Conservation (phyloP, 2,329 filamentous ascomycete genomes). For the Endoconidiophora laricicola region DNA sequence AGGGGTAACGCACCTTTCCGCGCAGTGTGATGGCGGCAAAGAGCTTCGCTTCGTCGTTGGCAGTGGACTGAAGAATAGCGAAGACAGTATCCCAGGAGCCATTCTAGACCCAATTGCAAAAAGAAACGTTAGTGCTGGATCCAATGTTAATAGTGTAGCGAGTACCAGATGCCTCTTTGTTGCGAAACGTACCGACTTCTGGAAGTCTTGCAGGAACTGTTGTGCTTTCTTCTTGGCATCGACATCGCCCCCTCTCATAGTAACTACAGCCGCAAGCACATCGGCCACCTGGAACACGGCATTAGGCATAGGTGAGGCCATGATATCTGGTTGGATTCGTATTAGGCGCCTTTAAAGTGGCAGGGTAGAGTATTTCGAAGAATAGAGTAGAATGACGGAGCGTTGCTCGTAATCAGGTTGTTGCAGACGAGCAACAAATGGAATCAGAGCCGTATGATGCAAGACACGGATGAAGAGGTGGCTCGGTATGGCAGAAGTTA, state of each 20-base stretch:
- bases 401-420: too few species aligned
- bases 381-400: background rate
- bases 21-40: conserved; percentile 95
- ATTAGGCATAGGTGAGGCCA: conserved; percentile 18
- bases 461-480: background rate
- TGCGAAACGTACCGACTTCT: conserved; percentile 64
- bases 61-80: conserved; percentile 65
- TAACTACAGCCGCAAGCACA: conserved; percentile 74
- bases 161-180: background rate
- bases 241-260: conserved; percentile 75
- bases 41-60: conserved; percentile 70
- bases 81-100: conserved; percentile 86
- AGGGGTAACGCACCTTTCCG: conserved; percentile 56
- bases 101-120: conserved; percentile 35
- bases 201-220: conserved; percentile 81
- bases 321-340: conserved; percentile 2
- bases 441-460: too few species aligned
- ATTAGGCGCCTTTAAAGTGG: background rate
- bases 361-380: background rate
- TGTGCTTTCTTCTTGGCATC: conserved; percentile 79
- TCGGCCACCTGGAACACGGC: conserved; percentile 57
- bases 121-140: conserved; percentile 2
- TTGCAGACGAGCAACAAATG: too few species aligned
- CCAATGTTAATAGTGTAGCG: background rate
- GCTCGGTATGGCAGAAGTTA: background rate